These are phyloP conservation scores for Penicillium nucicola DNA, from an alignment of 495 filamentous ascomycete genomes.

Conservation along the genomic window DNA sequence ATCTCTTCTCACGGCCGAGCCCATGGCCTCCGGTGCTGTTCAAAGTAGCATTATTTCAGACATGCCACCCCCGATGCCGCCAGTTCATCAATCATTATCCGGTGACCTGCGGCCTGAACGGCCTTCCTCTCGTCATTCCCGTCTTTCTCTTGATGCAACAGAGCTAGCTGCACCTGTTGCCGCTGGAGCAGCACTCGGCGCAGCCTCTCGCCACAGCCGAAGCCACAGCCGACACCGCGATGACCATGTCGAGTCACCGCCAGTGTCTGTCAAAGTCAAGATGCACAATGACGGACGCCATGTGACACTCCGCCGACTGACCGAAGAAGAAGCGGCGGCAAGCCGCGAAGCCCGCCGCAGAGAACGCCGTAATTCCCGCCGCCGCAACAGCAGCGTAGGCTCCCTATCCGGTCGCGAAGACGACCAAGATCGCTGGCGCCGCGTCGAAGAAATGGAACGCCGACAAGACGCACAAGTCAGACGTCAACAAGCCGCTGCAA, in stretches of 20 bases:
- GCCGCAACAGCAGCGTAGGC: slow-evolving; percentile 42
- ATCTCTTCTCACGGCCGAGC: slow-evolving; percentile 27
- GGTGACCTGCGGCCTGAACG: slow-evolving; percentile 53
- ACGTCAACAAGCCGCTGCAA: slow-evolving; percentile 38
- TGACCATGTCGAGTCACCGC: slow-evolving; percentile 50
- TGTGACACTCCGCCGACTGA: slow-evolving; percentile 76
- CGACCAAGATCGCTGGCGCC: slow-evolving; percentile 45
- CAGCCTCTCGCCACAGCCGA: slow-evolving; percentile 36
- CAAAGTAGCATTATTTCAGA: slow-evolving; percentile 29
- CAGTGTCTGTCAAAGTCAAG: slow-evolving; percentile 76
- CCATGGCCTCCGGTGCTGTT: slow-evolving; percentile 35
- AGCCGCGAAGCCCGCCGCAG: slow-evolving; percentile 53
- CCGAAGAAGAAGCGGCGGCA: slow-evolving; percentile 74
- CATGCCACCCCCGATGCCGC: slow-evolving; percentile 42
- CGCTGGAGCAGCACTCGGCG: slow-evolving; percentile 36
- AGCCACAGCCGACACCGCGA: slow-evolving; percentile 36
- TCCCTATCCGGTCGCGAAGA: slow-evolving; percentile 45
- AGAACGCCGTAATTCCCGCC: slow-evolving; percentile 40
- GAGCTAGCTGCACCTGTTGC: slow-evolving; percentile 40
- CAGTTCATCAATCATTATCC: slow-evolving; percentile 47
- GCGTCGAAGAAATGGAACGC: slow-evolving; percentile 50
- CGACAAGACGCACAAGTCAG: slow-evolving; percentile 48
- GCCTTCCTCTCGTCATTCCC: slow-evolving; percentile 20
- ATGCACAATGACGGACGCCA: slow-evolving; percentile 77
- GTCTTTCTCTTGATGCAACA: slow-evolving; percentile 15